phyloP scores from a whole-genome alignment of 345 rosid species.

The Capsella bursapastoris region DNA sequence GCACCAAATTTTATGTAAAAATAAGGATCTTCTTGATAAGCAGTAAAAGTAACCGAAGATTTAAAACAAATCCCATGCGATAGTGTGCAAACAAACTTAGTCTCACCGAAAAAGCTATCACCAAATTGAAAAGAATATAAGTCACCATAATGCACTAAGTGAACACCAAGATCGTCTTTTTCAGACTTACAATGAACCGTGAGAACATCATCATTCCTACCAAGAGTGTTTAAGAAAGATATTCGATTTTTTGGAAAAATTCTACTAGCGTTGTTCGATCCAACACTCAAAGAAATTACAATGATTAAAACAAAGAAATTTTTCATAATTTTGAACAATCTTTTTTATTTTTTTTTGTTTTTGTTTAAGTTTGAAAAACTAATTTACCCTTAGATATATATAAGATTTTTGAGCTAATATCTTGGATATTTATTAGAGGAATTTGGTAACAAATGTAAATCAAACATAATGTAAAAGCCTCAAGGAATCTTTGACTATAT shows the following conservation, averaged over 20 bases:
- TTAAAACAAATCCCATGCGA: not conserved
- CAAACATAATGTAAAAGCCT: too few species aligned
- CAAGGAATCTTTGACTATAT: too few species aligned
- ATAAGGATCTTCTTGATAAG: not conserved
- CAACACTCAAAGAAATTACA: not conserved
- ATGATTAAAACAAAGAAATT: not conserved
- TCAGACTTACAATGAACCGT: not conserved
- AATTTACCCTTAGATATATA: too few species aligned
- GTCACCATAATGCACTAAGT: not conserved
- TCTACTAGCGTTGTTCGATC: not conserved
- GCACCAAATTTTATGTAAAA: not conserved
- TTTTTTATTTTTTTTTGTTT: too few species aligned
- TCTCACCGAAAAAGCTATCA: not conserved
- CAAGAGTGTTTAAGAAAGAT: not conserved
- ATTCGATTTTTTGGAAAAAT: not conserved
- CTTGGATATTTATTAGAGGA: too few species aligned
- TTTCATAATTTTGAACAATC: not conserved
- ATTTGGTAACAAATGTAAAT: too few species aligned
- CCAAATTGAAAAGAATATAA: too few species aligned
- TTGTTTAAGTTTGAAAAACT: too few species aligned
- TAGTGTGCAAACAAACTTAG: not conserved
- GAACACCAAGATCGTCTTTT: not conserved
- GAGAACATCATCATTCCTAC: not conserved
- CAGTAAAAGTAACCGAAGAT: not conserved
- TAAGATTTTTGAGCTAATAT: too few species aligned